Evolutionary conservation across 2,329 filamentous ascomycete genomes (phyloP), one percentile per base, ranked within the genome.

Genomic region (Alternaria triticimaculans): DNA sequence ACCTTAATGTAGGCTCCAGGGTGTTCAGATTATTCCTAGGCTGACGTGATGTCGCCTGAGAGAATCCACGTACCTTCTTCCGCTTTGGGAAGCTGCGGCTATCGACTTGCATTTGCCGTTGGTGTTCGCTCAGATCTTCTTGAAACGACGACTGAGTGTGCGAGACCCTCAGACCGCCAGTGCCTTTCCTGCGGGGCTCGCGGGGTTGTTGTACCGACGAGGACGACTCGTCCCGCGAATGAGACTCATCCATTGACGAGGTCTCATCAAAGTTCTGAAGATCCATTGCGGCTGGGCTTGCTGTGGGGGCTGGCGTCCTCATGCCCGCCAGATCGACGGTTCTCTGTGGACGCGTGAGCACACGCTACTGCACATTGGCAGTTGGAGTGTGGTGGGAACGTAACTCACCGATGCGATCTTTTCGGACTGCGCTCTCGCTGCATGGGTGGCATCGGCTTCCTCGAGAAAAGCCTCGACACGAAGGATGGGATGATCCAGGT

Each of bases 31-130:
- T 9, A 15, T 37, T 4, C 12, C 30, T 37, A 15, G 30, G 30
- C 0, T 37, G 30, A 2, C 30, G 6, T 37, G 20, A 54, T 1
- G 37, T n/a, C 43, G 26, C 9, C 43, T 20, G 5, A 3, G 12
- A 44, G 7, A 48, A 2, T n/a, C 6, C 30, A 51, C 26, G 7
- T 55, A 63, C 60, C 53, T 78, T 80, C 46, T 76, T 72, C 44
- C 77, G 61, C 59, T 79, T 77, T 1, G 77, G 77, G 43, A 77
- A 77, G 28, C 61, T 78, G 21, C 73, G 64, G 23, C 67, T 68
- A 48, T 78, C 76, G 43, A 72, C 70, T 37, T 76, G 74, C 70
- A 80, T 77, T 44, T 76, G 73, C 6, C 76, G 71, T 54, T 78
- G 76, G 54, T 76, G 70, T 55, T 78, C 76, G 41, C 66, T 77